A percentile compares a stretch with the other conserved stretches of the same genome.
phyloP scores from a whole-genome alignment of 2,329 filamentous ascomycete species.

The Penicillium sp. region DNA sequence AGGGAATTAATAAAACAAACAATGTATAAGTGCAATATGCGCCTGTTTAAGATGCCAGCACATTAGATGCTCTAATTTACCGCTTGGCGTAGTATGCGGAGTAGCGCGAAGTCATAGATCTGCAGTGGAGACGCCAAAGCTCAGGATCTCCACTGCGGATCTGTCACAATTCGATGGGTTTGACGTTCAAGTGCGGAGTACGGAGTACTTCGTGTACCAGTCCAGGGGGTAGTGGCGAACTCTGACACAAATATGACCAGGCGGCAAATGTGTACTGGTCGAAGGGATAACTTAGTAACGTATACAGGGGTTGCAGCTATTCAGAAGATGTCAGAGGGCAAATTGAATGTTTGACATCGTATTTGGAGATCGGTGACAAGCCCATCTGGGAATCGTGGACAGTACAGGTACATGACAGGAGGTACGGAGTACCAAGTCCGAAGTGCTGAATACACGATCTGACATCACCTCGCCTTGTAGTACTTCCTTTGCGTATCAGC shows the following conservation, averaged over 20 bases:
- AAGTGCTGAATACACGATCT: neutral
- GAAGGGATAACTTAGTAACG: too few relatives aligned
- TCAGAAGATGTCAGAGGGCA: too few relatives aligned
- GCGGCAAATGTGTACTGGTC: neutral
- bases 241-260: constrained; percentile 5
- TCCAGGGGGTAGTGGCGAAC: neutral
- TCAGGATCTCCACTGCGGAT: neutral
- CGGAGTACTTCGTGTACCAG: neutral
- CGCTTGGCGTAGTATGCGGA: neutral
- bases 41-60: too few relatives aligned
- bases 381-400: too few relatives aligned
- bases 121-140: neutral
- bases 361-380: too few relatives aligned
- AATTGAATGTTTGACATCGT: too few relatives aligned
- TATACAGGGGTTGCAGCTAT: too few relatives aligned
- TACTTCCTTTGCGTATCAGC: neutral
- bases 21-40: too few relatives aligned
- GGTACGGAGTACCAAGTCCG: neutral
- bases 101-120: neutral
- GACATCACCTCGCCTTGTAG: neutral
- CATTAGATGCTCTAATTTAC: too few relatives aligned
- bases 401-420: too few relatives aligned
- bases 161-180: neutral
- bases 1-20: too few relatives aligned
- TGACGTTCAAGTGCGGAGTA: neutral